phyloP scores from a whole-genome alignment of 805 yeast species.

The Ogataea paradorogensis region DNA sequence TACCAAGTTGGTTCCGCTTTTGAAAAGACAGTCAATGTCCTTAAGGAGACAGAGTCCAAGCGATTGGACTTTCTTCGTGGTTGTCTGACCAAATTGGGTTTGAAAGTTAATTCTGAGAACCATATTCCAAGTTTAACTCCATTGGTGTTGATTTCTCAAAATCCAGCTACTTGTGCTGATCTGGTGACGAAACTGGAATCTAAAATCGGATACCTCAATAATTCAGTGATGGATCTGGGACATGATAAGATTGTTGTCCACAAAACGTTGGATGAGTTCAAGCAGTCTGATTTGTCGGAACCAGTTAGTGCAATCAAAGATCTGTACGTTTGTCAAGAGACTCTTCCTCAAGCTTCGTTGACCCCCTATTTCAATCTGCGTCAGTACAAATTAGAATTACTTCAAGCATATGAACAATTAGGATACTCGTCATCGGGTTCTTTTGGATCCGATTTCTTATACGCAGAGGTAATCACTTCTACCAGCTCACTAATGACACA shows the following conservation, averaged over 20 bases:
- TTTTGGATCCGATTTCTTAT: conserved; percentile 64
- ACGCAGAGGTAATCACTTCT: conserved; percentile 89
- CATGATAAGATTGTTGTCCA: conserved; percentile 56
- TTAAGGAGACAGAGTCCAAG: conserved; percentile 42
- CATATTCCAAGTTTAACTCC: conserved; percentile 70
- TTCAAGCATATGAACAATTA: conserved; percentile 30
- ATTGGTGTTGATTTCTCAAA: conserved; percentile 47
- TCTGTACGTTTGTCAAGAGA: conserved; percentile 41
- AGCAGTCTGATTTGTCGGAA: conserved; percentile 43
- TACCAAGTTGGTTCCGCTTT: conserved; percentile 28
- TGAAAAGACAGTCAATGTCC: conserved; percentile 35
- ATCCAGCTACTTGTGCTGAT: conserved; percentile 28
- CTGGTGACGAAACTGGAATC: conserved; percentile 34
- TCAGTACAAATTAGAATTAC: conserved; percentile 49
- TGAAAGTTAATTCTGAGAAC: conserved; percentile 59
- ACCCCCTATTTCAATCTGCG: conserved; percentile 75
- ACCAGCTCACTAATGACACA: conserved; percentile 76
- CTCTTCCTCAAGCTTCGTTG: conserved; percentile 45
- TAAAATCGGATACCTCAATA: conserved; percentile 36
- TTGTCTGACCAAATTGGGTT: conserved; percentile 57
- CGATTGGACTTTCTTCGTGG: conserved; percentile 57
- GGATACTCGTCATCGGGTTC: conserved; percentile 30
- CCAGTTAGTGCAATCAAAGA: conserved; percentile 57
- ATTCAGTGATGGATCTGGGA: conserved; percentile 46
- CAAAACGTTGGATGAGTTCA: conserved; percentile 34